A percentile compares a stretch with the other conserved stretches of the same genome.
These are phyloP conservation scores for Plasmodium vinckei DNA, from an alignment of 169 alveolate species.

Conservation along the genomic window DNA sequence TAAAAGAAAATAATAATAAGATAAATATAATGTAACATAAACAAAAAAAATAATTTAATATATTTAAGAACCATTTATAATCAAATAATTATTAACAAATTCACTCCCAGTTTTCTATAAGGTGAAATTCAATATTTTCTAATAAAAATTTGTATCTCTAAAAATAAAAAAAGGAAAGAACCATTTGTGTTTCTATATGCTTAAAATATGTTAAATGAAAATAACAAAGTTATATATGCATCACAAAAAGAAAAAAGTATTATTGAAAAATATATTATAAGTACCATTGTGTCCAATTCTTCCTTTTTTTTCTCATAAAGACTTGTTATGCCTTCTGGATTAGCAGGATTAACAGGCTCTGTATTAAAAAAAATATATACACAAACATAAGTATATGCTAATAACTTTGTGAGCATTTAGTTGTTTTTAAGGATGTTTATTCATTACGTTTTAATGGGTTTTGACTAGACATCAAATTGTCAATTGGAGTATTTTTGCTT, in stretches of 20 bases:
- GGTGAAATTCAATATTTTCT: constrained; percentile 66
- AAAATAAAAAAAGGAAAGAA: constrained; percentile 9
- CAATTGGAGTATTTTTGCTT: constrained; percentile 50
- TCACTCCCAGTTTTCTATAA: constrained; percentile 58
- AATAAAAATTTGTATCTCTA: constrained; percentile 71
- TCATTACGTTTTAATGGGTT: constrained; percentile 71
- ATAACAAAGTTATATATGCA: neutral
- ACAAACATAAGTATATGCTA: neutral
- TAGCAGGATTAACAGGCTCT: constrained; percentile 54
- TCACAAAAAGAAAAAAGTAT: neutral
- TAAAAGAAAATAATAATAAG: constrained; percentile 8
- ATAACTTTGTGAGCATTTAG: constrained; percentile 20
- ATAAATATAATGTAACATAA: neutral
- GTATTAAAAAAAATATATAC: constrained; percentile 2
- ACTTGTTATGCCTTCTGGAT: constrained; percentile 38
- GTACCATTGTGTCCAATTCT: constrained; percentile 67
- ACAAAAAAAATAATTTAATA: neutral
- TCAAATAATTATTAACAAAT: neutral
- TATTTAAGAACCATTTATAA: constrained; percentile 8
- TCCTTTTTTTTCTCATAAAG: constrained; percentile 62
- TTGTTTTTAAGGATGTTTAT: neutral
- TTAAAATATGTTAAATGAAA: neutral
- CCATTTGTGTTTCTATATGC: neutral
- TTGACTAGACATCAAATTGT: constrained; percentile 46
- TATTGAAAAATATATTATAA: constrained; percentile 5